Conservation (phyloP, 2,329 filamentous ascomycete genomes). For the Colletotrichum tropicicola region DNA sequence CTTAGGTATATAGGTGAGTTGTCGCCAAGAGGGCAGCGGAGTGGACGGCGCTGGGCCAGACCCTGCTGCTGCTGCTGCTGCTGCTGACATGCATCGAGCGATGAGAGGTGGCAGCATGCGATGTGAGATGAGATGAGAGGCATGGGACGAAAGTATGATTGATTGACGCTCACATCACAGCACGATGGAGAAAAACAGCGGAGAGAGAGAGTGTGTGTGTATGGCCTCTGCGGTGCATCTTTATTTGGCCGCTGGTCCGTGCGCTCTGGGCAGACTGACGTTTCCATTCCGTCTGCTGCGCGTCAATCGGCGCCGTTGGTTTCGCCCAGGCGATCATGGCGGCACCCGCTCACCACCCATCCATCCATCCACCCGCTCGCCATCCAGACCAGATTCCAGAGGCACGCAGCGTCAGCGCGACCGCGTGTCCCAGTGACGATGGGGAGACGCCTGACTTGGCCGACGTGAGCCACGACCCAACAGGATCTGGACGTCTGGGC, state of each 20-base stretch:
- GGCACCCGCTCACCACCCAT: background rate
- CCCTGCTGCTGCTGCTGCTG: background rate
- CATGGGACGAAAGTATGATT: constrained; percentile 21
- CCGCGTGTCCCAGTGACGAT: constrained; percentile 7
- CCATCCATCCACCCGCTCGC: background rate
- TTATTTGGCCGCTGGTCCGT: constrained; percentile 11
- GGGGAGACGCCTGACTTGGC: too few relatives aligned
- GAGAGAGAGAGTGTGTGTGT: too few relatives aligned
- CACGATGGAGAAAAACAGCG: too few relatives aligned
- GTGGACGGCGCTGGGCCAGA: background rate
- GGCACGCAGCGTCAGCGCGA: background rate
- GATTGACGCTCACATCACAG: constrained; percentile 5
- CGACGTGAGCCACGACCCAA: background rate
- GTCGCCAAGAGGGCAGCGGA: too few relatives aligned
- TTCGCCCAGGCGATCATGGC: constrained; percentile 25
- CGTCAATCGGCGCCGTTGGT: constrained; percentile 22
- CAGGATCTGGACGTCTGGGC: background rate
- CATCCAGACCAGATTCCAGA: background rate
- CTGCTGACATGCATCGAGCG: background rate
- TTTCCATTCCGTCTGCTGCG: background rate
- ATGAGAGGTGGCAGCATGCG: background rate
- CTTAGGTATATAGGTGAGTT: too few relatives aligned
- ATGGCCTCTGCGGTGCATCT: background rate
- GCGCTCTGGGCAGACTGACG: background rate
- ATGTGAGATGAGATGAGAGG: constrained; percentile 20